These are phyloP conservation scores for Tetrapisispora fleetii DNA, from an alignment of 805 yeast genomes.

Conservation along the genomic window DNA sequence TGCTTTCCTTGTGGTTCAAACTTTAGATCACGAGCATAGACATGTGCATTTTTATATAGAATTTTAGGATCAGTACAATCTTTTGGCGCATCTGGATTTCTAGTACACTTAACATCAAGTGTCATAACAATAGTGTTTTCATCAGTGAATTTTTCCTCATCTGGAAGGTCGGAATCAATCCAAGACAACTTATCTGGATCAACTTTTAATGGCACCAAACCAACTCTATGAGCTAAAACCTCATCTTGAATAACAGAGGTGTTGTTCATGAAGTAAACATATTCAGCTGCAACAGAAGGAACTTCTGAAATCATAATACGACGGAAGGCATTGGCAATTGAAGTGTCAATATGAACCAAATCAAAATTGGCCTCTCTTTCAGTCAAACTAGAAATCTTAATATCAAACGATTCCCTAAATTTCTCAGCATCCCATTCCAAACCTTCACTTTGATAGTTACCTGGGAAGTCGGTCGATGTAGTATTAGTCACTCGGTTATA, in stretches of 20 bases:
- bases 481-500: conserved; percentile 87
- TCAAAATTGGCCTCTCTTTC: conserved; percentile 80
- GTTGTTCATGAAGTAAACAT: conserved; percentile 82
- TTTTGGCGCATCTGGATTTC: conserved; percentile 73
- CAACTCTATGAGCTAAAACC: conserved; percentile 91
- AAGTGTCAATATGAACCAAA: conserved; percentile 75
- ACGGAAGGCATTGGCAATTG: conserved; percentile 92
- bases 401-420: conserved; percentile 58
- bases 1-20: conserved; percentile 92
- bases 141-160: conserved; percentile 67
- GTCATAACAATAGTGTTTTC: conserved; percentile 81
- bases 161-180: conserved; percentile 60
- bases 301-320: conserved; percentile 96
- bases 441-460: conserved; percentile 52
- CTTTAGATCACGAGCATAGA: conserved; percentile 81
- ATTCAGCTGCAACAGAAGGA: conserved; percentile 91
- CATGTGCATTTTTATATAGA: conserved; percentile 71
- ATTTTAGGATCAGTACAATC: conserved; percentile 74
- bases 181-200: conserved; percentile 85
- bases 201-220: conserved; percentile 79
- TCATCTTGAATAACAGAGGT: conserved; percentile 97
- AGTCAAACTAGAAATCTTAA: conserved; percentile 54
- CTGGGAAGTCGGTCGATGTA: conserved; percentile 86
- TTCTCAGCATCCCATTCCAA: conserved; percentile 76
- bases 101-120: conserved; percentile 73